These are phyloP conservation scores for Populus hybrid DNA, from an alignment of 441 rosid species.

Conservation along the genomic window DNA sequence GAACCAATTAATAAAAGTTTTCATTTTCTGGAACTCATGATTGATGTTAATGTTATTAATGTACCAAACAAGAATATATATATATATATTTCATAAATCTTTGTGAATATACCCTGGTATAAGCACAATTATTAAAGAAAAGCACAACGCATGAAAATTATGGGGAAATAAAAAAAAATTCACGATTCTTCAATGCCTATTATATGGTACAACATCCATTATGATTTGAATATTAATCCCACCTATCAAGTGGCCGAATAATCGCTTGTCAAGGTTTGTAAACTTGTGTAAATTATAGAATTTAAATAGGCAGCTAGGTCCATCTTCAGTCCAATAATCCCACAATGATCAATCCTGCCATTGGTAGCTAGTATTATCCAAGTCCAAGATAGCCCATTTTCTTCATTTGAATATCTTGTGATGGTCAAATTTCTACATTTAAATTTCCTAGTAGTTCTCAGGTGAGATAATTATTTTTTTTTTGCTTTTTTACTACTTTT, in stretches of 20 bases:
- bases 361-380: background rate
- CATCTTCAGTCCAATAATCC: background rate
- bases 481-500: too few relatives aligned
- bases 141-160: too few relatives aligned
- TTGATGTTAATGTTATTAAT: too few relatives aligned
- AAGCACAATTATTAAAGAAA: too few relatives aligned
- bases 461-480: too few relatives aligned
- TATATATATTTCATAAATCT: too few relatives aligned
- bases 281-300: too few relatives aligned
- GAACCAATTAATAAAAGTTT: too few relatives aligned
- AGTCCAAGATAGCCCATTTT: background rate
- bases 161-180: too few relatives aligned
- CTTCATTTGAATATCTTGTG: background rate
- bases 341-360: background rate
- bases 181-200: background rate
- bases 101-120: too few relatives aligned
- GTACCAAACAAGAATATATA: too few relatives aligned
- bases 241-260: background rate
- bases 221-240: background rate
- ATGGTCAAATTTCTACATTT: background rate
- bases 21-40: background rate
- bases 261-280: background rate
- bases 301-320: background rate
- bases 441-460: background rate
- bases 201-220: background rate